Base-by-base conservation (phyloP, 2,329 filamentous ascomycete species). In the Fusarium sp. region DNA sequence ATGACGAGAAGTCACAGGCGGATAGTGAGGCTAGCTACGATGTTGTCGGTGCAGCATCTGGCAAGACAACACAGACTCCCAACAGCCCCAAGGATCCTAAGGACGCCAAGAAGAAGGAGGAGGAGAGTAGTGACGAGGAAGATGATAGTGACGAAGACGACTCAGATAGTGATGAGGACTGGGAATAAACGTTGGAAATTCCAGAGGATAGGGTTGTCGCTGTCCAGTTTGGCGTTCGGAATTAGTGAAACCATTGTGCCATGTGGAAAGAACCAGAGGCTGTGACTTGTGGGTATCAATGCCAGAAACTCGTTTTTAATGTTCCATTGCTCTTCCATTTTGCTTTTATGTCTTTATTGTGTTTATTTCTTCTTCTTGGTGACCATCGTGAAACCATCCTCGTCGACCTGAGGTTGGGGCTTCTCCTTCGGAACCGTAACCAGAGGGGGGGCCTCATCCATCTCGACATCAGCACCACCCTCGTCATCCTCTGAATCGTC, bases 21-120 rank as follows among this genome's bases (percentile, higher is more conserved):
- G 96, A 96, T 77, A 98, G 95, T 80, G 96, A 99, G 77, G 94
- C 94, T 23, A 97, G 94, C 83, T 99, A 99, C 81, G 96, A 99
- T 80, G 88, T 99, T 38, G 94, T 99, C 49, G 92, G 93, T 12
- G 91, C 92, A 10, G 86, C 90, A 49, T 95, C 93, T 57, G 93
- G 93, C 54, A 89, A 90, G 48, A 90, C 91, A 41, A 97, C 93
- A 80, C 92, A 93, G 73, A 92, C 94, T 23, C 92, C 94, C 29
- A 89, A 83, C 79, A 91, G 89, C 78, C 89, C 89, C 31, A 90
- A 89, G 79, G 88, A 88, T 38, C 89, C 89, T 21, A 90, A 89
- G 55, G 49, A 60, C 21, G 15, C 25, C 23, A 60, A 44, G 49
- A 68, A 67, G 63, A 67, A 67, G 46, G 58, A 67, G 46, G 58